These are phyloP conservation scores for Anethum foeniculum DNA, from an alignment of 140 eudicot species.

Conservation along the genomic window DNA sequence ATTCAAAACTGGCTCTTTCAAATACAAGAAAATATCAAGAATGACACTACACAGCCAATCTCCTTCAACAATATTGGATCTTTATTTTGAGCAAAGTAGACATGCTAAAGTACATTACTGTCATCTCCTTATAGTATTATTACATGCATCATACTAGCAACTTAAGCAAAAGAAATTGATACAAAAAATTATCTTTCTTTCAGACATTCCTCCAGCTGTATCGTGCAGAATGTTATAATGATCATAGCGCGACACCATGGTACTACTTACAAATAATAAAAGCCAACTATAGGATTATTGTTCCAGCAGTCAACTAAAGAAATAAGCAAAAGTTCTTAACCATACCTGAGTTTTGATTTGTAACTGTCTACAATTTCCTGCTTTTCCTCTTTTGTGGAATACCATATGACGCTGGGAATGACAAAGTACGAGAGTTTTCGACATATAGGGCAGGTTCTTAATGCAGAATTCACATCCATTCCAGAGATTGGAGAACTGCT, in stretches of 20 bases:
- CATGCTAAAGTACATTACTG: not conserved
- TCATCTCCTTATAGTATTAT: not conserved
- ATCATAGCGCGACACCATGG: not conserved
- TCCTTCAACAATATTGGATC: not conserved
- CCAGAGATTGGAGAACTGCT: conserved; percentile 80
- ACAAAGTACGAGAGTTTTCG: conserved; percentile 87
- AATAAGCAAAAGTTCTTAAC: not conserved
- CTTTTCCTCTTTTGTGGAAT: conserved; percentile 69
- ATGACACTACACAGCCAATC: too few species aligned
- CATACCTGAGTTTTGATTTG: conserved; percentile 69
- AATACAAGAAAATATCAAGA: not conserved
- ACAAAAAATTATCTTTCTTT: not conserved
- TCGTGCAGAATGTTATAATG: not conserved
- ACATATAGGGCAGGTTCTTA: conserved; percentile 90
- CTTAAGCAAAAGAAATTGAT: not conserved
- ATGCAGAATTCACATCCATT: conserved; percentile 73
- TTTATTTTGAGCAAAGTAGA: not conserved
- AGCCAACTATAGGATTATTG: not conserved
- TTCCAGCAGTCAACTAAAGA: not conserved
- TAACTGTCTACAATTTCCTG: conserved; percentile 69
- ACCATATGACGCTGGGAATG: conserved; percentile 91
- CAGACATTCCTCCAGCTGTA: not conserved
- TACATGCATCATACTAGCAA: not conserved
- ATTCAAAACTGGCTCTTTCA: not conserved
- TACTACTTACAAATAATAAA: not conserved